phyloP scores from a whole-genome alignment of 371 early-diverging fungal genomes.

The Nosema muscidifuracis region DNA sequence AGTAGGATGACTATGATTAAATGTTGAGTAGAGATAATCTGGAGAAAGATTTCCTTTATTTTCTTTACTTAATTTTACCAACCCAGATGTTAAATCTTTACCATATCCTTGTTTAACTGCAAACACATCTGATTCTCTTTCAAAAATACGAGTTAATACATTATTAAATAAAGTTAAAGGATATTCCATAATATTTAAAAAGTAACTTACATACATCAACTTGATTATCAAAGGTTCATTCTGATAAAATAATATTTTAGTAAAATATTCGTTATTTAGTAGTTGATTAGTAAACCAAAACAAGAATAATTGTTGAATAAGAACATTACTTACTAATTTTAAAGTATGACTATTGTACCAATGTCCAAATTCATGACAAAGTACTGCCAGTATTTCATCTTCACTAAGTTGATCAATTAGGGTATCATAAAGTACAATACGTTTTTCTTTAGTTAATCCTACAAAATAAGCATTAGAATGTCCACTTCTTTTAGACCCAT shows the following conservation, averaged over 20 bases:
- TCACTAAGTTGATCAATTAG: slow-evolving; percentile 71
- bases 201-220: slow-evolving; percentile 24
- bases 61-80: slow-evolving; percentile 80
- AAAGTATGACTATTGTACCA: slow-evolving; percentile 79
- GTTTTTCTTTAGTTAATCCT: slow-evolving; percentile 75
- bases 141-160: slow-evolving; percentile 73
- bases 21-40: slow-evolving; percentile 79
- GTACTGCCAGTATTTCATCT: slow-evolving; percentile 77
- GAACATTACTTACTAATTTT: slow-evolving; percentile 68
- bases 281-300: slow-evolving; percentile 18
- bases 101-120: slow-evolving; percentile 70
- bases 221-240: slow-evolving; percentile 39
- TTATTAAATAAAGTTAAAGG: slow-evolving; percentile 62
- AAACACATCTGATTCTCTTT: slow-evolving; percentile 87
- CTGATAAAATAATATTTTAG: slow-evolving; percentile 5
- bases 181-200: not conserved
- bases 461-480: slow-evolving; percentile 91
- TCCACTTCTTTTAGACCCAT: slow-evolving; percentile 79
- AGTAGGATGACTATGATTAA: slow-evolving; percentile 84
- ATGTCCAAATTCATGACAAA: slow-evolving; percentile 85
- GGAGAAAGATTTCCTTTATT: slow-evolving; percentile 78
- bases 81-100: slow-evolving; percentile 68
- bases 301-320: slow-evolving; percentile 57
- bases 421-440: slow-evolving; percentile 90
- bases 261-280: slow-evolving; percentile 14